Conservation (phyloP, 176 grass and related monocot genomes). For the Eleusine coracana region DNA sequence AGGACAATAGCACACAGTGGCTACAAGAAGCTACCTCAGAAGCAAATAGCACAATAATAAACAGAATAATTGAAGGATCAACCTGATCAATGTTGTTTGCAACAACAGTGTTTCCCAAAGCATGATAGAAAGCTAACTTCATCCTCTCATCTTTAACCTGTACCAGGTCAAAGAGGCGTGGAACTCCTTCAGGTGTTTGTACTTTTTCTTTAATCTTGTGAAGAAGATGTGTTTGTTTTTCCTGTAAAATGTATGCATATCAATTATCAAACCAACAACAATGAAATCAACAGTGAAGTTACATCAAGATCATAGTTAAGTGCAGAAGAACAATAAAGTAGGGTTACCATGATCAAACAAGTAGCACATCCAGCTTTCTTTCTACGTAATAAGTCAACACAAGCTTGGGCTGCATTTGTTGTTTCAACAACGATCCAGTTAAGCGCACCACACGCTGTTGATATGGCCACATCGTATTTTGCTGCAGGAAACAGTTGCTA, state of each 20-base stretch:
- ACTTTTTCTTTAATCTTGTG: constrained; percentile 61
- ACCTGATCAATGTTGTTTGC: constrained; percentile 92
- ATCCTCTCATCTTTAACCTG: constrained; percentile 87
- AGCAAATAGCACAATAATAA: constrained; percentile 30
- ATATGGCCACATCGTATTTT: constrained; percentile 96
- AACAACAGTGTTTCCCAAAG: constrained; percentile 83
- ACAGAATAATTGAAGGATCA: constrained; percentile 36
- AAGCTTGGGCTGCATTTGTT: constrained; percentile 86
- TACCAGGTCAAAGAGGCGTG: constrained; percentile 89
- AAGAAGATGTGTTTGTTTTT: constrained; percentile 77
- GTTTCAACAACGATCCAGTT: constrained; percentile 95
- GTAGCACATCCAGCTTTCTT: constrained; percentile 80
- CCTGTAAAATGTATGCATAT: constrained; percentile 51
- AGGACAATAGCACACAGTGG: constrained; percentile 16
- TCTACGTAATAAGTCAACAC: constrained; percentile 84
- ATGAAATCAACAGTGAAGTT: constrained; percentile 20
- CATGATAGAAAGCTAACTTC: constrained; percentile 82
- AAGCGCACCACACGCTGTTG: constrained; percentile 64
- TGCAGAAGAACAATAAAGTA: constrained; percentile 20
- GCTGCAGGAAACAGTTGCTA: constrained; percentile 52
- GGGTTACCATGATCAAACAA: constrained; percentile 91
- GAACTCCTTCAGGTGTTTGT: constrained; percentile 83
- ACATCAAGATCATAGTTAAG: constrained; percentile 14
- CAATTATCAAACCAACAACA: constrained; percentile 20
- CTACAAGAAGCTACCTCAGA: constrained; percentile 11